Percentiles rank a stretch among this genome's conserved stretches.
Evolutionary conservation across 257 asterid species (phyloP).

Genomic region (Rubia yunnanensis): DNA sequence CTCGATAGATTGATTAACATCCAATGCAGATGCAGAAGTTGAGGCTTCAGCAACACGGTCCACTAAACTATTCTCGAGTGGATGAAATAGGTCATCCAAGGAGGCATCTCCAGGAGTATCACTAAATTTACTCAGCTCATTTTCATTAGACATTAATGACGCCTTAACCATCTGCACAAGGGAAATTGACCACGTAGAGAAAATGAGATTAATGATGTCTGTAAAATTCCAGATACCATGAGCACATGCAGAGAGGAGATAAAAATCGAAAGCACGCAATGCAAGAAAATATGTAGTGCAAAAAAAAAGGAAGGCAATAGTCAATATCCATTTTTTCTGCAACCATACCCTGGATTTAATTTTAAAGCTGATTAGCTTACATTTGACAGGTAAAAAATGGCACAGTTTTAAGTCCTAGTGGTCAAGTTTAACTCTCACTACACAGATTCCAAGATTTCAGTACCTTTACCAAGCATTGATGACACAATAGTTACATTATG

Average conservation of each 20-base stretch:
- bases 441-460: not conserved
- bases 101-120: constrained; percentile 95
- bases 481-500: not conserved
- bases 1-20: constrained; percentile 37
- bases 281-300: not conserved
- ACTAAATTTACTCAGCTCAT: constrained; percentile 85
- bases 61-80: constrained; percentile 47
- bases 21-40: constrained; percentile 65
- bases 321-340: not conserved
- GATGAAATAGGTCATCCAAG: constrained; percentile 90
- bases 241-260: not conserved
- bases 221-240: not conserved
- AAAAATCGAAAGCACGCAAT: not conserved
- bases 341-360: not conserved
- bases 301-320: not conserved
- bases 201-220: not conserved
- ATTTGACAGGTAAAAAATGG: not conserved
- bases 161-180: constrained; percentile 53
- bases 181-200: not conserved
- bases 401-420: not conserved
- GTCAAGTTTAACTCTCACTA: not conserved
- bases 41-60: constrained; percentile 64
- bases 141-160: constrained; percentile 37
- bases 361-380: not conserved
- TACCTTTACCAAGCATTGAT: not conserved